A percentile compares a stretch with the other conserved stretches of the same genome.
Evolutionary conservation across 805 yeast genomes (phyloP).

Genomic region (Zygotorulaspora chibaensis): DNA sequence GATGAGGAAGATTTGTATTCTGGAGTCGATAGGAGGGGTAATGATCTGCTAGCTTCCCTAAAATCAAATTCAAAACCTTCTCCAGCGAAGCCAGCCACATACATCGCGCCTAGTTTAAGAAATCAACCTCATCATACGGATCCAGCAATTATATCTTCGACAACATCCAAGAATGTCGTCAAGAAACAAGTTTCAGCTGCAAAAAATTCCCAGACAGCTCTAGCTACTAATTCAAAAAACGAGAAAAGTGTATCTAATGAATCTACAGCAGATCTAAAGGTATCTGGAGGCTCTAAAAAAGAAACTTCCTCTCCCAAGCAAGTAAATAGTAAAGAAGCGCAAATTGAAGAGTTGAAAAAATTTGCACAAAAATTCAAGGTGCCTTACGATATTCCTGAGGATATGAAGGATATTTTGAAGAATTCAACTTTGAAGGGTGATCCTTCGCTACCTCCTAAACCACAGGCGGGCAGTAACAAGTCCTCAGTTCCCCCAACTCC

Average conservation of each 20-base stretch:
- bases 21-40: constrained; percentile 66
- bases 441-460: constrained; percentile 26
- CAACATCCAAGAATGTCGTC: constrained; percentile 12
- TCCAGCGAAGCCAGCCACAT: constrained; percentile 32
- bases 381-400: constrained; percentile 53
- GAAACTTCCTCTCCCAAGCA: constrained; percentile 4
- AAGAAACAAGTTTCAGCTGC: constrained; percentile 4
- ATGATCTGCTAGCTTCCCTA: constrained; percentile 33
- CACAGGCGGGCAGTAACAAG: constrained; percentile 15
- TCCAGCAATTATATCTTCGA: constrained; percentile 35
- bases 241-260: constrained; percentile 1
- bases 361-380: constrained; percentile 81
- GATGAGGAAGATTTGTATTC: constrained; percentile 97
- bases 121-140: constrained; percentile 34
- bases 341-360: constrained; percentile 65
- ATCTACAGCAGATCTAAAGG: not conserved
- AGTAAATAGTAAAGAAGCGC: constrained; percentile 44
- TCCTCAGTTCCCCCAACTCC: constrained; percentile 23
- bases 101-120: constrained; percentile 34
- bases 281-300: not conserved
- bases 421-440: constrained; percentile 31
- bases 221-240: constrained; percentile 1
- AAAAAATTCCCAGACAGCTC: not conserved
- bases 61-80: constrained; percentile 30
- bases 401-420: constrained; percentile 39